Base-by-base conservation (phyloP, 192 early-diverging fungal species). In the Backusella circina region DNA sequence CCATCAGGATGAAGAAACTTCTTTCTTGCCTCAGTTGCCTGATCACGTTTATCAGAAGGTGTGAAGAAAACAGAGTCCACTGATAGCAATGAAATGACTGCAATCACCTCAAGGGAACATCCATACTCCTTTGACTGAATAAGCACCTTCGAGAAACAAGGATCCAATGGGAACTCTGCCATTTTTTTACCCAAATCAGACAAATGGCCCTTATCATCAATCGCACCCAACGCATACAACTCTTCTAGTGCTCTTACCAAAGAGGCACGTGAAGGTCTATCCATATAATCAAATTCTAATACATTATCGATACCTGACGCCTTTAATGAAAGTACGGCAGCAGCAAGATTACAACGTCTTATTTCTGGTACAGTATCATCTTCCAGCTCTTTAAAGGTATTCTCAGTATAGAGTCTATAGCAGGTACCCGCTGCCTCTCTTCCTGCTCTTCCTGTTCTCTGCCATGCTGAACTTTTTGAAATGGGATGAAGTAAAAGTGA, bases 371-470 rank as follows among this genome's bases (percentile, higher is more conserved):
- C 88, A 2, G 92, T 89, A 69, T 94, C 90, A 51, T 95, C 92
- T 28, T 88, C 86, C 64, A 99, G 79, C 70, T 85, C 84, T 8
- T 86, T 82, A 80, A 90, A 98, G 9, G 89, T 88, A 2, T 90
- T 83, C 81, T 98, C 94, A 0, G 95, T 95, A 83, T 97, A 99
- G 16, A 99, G 81, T 39, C 98, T 84, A 87, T 96, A 98, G 78
- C 96, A 97, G 38, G 85, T 80, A 5, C 98, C 98, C 3, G 95
- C 85, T 1, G 93, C 93, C 84, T 98, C 97, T 83, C 98, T 91
- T 50, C 98, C 98, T n/a, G 98, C 98, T 72, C 98, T 88, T 39
- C 98, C 98, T 28, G 91, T 85, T 37, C 98, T 81, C 85, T 99
- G 98, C 65, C 93, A 83, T 1, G 97, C 96, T 12, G 94, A 94